These are phyloP conservation scores for Kodamaea sp. DNA, from an alignment of 1,139 yeast species.

Conservation along the genomic window DNA sequence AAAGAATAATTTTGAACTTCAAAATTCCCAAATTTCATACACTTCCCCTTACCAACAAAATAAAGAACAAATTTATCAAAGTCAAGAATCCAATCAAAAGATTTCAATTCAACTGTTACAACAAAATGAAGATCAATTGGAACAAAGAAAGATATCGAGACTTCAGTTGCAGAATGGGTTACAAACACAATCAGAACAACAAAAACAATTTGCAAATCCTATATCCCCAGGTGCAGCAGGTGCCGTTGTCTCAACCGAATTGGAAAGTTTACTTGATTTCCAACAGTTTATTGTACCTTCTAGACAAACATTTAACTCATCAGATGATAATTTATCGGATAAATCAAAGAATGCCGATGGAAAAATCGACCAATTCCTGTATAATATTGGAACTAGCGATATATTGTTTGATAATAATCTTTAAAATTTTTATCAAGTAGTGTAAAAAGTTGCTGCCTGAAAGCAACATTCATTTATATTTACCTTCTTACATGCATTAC, in stretches of 20 bases:
- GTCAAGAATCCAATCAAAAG: not conserved
- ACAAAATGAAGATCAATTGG: not conserved
- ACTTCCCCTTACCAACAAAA: no score
- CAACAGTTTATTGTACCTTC: constrained; percentile 21
- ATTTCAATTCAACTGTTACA: not conserved
- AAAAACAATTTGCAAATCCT: not conserved
- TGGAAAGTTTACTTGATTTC: constrained; percentile 18
- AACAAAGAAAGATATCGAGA: not conserved
- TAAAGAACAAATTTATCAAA: no score
- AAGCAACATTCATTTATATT: no score
- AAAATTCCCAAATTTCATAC: no score
- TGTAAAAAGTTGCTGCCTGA: not conserved
- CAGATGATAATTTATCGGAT: constrained; percentile 11
- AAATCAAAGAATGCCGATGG: constrained; percentile 12
- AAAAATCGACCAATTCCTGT: constrained; percentile 18
- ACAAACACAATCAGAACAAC: no score
- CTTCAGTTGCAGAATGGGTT: not conserved
- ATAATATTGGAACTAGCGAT: constrained; percentile 21
- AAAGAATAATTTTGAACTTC: no score
- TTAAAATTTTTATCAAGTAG: constrained; percentile 3
- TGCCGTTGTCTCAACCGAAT: constrained; percentile 6
- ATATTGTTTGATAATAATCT: constrained; percentile 19
- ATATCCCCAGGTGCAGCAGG: constrained; percentile 1
- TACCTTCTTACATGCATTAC: no score
- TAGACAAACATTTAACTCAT: constrained; percentile 7